Conservation (phyloP, 1,284 basidiomycete genomes). For the Singerocomus inundabilis region DNA sequence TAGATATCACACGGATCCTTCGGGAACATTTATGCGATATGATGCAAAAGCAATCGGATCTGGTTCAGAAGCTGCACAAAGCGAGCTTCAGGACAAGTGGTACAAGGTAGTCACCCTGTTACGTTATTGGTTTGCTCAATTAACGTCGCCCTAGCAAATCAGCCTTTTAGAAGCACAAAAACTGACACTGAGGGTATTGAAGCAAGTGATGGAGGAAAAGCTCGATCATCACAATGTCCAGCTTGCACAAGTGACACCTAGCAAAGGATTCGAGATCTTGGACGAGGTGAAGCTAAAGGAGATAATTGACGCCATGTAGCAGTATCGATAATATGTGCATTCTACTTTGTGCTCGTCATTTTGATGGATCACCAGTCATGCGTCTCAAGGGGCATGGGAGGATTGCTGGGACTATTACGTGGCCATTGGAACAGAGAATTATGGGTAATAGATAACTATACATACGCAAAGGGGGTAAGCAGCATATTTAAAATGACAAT, state of each 20-base stretch:
- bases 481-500: conserved; percentile 12
- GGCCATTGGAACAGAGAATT: conserved; percentile 10
- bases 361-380: neutral
- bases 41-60: conserved; percentile 99
- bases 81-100: conserved; percentile 97
- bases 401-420: conserved; percentile 4
- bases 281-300: conserved; percentile 74
- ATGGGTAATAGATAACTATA: conserved; percentile 27
- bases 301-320: conserved; percentile 78
- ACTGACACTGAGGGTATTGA: conserved; percentile 86
- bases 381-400: neutral
- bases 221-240: conserved; percentile 79
- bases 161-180: conserved; percentile 86
- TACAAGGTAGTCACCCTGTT: conserved; percentile 66
- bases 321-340: conserved; percentile 9
- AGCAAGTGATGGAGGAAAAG: conserved; percentile 99
- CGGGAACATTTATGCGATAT: conserved; percentile 97
- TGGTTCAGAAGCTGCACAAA: conserved; percentile 97
- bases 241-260: conserved; percentile 85
- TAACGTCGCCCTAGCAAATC: conserved; percentile 70
- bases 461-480: conserved; percentile 7
- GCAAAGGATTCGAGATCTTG: conserved; percentile 82
- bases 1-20: conserved; percentile 97
- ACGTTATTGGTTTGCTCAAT: neutral
- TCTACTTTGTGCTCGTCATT: neutral